Percentiles rank a stretch among this genome's conserved stretches.
Evolutionary conservation across 2,329 filamentous ascomycete species (phyloP).

Genomic region (Hortaea sp.): DNA sequence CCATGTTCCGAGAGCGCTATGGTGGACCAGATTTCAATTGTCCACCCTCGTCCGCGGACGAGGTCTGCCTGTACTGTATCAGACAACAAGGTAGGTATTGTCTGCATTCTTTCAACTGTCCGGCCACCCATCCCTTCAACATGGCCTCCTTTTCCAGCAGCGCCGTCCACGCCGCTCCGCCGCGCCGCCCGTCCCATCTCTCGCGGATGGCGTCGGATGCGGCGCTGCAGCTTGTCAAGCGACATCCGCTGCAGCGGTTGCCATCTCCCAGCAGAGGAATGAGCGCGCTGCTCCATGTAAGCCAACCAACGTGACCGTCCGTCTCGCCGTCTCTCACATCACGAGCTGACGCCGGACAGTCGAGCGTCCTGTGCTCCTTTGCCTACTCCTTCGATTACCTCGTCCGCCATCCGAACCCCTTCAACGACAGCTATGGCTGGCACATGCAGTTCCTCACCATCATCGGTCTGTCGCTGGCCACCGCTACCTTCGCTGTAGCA

Average conservation of each 20-base stretch:
- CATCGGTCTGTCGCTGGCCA: constrained; percentile 54
- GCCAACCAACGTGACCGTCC: background rate
- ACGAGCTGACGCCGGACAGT: constrained; percentile 13
- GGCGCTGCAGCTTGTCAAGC: constrained; percentile 21
- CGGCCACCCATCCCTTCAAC: background rate
- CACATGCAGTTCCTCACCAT: constrained; percentile 67
- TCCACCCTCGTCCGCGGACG: too few relatives aligned
- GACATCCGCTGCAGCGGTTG: constrained; percentile 56
- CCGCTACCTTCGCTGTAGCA: constrained; percentile 51
- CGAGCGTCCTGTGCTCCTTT: constrained; percentile 34
- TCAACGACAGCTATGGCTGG: constrained; percentile 53
- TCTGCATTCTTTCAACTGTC: too few relatives aligned
- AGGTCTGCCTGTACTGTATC: too few relatives aligned
- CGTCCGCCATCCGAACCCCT: constrained; percentile 26
- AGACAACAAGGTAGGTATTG: too few relatives aligned
- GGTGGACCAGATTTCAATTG: too few relatives aligned
- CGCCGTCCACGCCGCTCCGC: background rate
- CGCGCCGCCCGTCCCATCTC: background rate
- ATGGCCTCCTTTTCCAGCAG: background rate
- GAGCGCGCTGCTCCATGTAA: constrained; percentile 53
- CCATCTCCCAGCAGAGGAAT: constrained; percentile 53
- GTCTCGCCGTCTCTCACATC: background rate
- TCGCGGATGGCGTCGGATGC: constrained; percentile 11
- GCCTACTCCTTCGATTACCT: constrained; percentile 35
- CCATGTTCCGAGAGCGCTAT: too few relatives aligned